These are phyloP conservation scores for Cucurbita argyrosperma DNA, from an alignment of 306 rosid genomes.

Conservation along the genomic window DNA sequence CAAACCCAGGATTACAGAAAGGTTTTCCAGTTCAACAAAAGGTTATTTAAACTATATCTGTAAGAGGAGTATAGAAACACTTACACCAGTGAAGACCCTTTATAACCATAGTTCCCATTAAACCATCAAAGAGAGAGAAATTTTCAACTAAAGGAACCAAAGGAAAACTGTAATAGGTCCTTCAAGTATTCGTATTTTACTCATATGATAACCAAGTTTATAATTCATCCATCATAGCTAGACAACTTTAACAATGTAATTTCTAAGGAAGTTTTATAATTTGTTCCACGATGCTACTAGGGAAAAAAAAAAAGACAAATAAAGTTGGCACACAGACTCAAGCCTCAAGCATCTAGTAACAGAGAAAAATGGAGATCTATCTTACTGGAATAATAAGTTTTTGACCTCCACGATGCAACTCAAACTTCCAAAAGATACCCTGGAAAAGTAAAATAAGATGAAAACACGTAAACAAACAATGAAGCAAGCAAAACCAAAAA, in stretches of 20 bases:
- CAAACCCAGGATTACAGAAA: background rate
- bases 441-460: conserved; percentile 25
- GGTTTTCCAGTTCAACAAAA: background rate
- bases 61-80: too few relatives aligned
- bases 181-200: background rate
- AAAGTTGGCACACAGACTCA: background rate
- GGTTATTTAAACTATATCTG: too few relatives aligned
- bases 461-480: conserved; percentile 4
- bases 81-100: too few relatives aligned
- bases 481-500: background rate
- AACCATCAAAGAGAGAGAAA: background rate
- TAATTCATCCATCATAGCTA: background rate
- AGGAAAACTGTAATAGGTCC: background rate
- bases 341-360: background rate
- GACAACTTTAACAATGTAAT: background rate
- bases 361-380: conserved; percentile 12
- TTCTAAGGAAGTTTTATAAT: background rate
- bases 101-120: background rate
- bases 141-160: background rate
- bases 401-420: conserved; percentile 82
- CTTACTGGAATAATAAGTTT: conserved; percentile 80
- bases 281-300: background rate
- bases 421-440: conserved; percentile 84
- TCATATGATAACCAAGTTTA: background rate
- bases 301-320: background rate